Base-by-base conservation (phyloP, 345 rosid genomes). In the Aegle marmelos region DNA sequence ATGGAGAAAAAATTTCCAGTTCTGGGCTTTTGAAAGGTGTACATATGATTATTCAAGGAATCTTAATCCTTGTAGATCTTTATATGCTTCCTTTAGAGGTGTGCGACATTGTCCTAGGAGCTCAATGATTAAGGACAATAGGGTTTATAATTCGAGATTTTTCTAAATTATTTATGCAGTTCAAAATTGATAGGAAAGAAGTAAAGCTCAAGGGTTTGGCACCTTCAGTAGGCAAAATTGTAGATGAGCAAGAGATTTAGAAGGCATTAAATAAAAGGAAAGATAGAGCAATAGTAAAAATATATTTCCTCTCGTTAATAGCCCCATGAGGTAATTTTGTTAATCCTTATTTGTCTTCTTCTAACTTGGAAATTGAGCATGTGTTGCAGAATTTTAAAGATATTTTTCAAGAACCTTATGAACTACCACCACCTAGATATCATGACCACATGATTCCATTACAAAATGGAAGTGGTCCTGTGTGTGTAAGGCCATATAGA, bases 81-180 rank as follows among this genome's bases (percentile, higher is more conserved):
- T 63, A 45, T 7, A 10, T 64, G 6, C 33, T 75, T 11, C 64
- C 24, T 11, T 13, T 75, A 33, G 16, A 63, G 16, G 9, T 6
- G 45, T 30, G 39, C 30, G 45, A 30, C 63, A 28, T 4, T 2
- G 58, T 75, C 19, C 22, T 17, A 9, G 31, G 45, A 36, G 28
- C 11, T 21, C 48, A 72, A 56, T 54, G 75, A 48, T 17, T 54
- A 4, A 72, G 21, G 13, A 76, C 54, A 1, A 66, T 76, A 54
- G 72, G 64, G 5, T 65, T 27, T 11, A 59, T 77, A 59, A 27
- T 59, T n/a, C 69, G 60, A 59, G 68, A 69, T 59, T 77, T 77
- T 25, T 37, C 75, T 21, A 70, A 61, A 4, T 27, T 78, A 22
- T 57, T 1, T 1, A 70, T 78, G 75, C 45, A 28, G 30, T 78